Percentiles rank a stretch among this genome's conserved stretches.
Conservation (phyloP, 148 eudicot genomes). For the Camellia japonica region DNA sequence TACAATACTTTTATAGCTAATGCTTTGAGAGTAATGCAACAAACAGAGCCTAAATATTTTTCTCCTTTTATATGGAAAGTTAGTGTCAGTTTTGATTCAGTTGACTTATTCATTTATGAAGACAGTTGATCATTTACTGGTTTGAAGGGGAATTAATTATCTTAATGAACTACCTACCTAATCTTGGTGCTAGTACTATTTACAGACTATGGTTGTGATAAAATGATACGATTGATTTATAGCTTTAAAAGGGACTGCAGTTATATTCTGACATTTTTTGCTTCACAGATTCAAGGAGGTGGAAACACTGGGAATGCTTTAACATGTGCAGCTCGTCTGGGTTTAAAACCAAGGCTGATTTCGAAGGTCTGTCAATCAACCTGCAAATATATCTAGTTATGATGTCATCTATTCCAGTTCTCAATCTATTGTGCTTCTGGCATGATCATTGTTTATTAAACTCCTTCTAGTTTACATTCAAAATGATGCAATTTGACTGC, state of each 20-base stretch:
- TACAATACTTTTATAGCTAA: too few species aligned
- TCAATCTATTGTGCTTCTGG: not conserved
- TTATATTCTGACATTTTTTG: not conserved
- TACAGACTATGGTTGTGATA: too few species aligned
- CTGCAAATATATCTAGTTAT: not conserved
- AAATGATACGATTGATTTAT: not conserved
- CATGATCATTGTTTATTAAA: not conserved
- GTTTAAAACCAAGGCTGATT: conserved; percentile 41
- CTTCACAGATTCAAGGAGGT: conserved; percentile 50
- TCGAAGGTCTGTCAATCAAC: conserved; percentile 31
- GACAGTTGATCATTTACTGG: too few species aligned
- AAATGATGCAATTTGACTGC: not conserved
- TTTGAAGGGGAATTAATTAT: not conserved
- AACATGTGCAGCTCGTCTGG: conserved; percentile 54
- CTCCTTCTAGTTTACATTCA: not conserved
- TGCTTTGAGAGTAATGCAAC: too few species aligned
- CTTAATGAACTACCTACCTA: not conserved
- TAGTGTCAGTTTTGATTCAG: not conserved
- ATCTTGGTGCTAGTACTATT: not conserved
- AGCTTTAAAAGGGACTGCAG: not conserved
- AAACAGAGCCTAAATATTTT: too few species aligned
- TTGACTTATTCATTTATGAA: not conserved
- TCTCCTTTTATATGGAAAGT: not conserved
- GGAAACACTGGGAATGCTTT: conserved; percentile 56
- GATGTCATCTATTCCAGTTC: not conserved